A percentile compares a stretch with the other conserved stretches of the same genome.
phyloP scores from a whole-genome alignment of 306 rosid species.

The Urtica urens region DNA sequence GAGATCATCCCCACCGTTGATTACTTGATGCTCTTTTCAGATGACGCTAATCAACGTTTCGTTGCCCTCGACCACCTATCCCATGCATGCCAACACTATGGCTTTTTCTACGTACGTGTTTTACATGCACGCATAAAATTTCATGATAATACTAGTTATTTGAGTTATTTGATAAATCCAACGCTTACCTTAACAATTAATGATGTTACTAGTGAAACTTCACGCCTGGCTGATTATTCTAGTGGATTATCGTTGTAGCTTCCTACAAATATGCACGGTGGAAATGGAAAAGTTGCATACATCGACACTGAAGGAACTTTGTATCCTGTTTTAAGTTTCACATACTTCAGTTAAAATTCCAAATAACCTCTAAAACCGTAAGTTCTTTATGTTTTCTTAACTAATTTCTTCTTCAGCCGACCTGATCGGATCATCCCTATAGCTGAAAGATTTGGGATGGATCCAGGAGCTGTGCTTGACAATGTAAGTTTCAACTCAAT shows the following conservation, averaged over 20 bases:
- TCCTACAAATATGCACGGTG: conserved; percentile 81
- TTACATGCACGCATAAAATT: not conserved
- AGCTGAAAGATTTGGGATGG: conserved; percentile 97
- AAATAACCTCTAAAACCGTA: conserved; percentile 1
- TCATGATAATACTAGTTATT: too few species aligned
- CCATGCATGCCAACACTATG: conserved; percentile 15
- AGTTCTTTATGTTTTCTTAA: conserved; percentile 24
- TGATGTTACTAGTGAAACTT: too few species aligned
- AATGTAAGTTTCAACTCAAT: conserved; percentile 44
- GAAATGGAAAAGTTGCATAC: conserved; percentile 96
- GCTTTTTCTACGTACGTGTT: conserved; percentile 21
- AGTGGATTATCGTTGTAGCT: conserved; percentile 38
- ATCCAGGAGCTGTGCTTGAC: conserved; percentile 90
- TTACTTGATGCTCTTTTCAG: conserved; percentile 14
- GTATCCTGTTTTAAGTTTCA: conserved; percentile 41
- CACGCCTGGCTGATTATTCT: too few species aligned
- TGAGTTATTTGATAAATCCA: too few species aligned
- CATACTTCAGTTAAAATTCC: not conserved
- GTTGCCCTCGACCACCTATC: not conserved
- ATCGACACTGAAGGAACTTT: conserved; percentile 97
- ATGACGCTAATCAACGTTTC: conserved; percentile 4
- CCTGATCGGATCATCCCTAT: conserved; percentile 84
- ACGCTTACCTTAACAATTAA: too few species aligned
- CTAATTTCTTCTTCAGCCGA: conserved; percentile 41
- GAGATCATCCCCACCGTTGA: conserved; percentile 15